Evolutionary conservation across 2,329 filamentous ascomycete genomes (phyloP).

Genomic region (Phialemoniopsis sp.): DNA sequence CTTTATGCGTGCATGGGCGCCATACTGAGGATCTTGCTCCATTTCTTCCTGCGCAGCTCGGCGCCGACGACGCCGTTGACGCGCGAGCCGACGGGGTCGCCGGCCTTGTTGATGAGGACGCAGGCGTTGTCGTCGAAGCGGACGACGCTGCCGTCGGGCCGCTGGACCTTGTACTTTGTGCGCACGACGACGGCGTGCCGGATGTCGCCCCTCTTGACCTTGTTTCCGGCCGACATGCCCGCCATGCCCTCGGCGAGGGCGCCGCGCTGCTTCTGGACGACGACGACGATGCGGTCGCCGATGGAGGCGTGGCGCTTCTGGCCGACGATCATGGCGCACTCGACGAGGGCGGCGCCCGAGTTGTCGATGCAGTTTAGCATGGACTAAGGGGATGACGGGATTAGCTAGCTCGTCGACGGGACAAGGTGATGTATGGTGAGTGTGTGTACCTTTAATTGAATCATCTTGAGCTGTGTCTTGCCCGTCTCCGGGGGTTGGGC

Average conservation of each 20-base stretch:
- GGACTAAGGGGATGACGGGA: slow-evolving; percentile 55
- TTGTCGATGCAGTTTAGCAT: slow-evolving; percentile 99
- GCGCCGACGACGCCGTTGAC: slow-evolving; percentile 88
- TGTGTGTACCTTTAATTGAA: slow-evolving; percentile 72
- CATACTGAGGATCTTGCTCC: slow-evolving; percentile 97
- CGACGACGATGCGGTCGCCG: slow-evolving; percentile 94
- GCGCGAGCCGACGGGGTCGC: slow-evolving; percentile 89
- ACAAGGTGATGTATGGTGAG: slow-evolving; percentile 9
- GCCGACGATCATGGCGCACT: slow-evolving; percentile 89
- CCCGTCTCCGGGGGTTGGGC: too few species aligned
- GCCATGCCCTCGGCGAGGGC: slow-evolving; percentile 68
- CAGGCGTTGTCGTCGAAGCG: slow-evolving; percentile 98
- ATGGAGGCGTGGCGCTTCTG: slow-evolving; percentile 87
- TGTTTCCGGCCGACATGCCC: slow-evolving; percentile 73
- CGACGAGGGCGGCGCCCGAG: slow-evolving; percentile 93
- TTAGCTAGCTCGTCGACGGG: slow-evolving; percentile 9
- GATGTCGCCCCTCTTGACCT: slow-evolving; percentile 94
- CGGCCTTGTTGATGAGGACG: slow-evolving; percentile 93
- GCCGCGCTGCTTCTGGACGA: slow-evolving; percentile 94
- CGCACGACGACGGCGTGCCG: slow-evolving; percentile 93
- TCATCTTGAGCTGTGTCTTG: slow-evolving; percentile 63
- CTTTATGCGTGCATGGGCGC: slow-evolving; percentile 64
- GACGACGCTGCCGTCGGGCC: slow-evolving; percentile 84
- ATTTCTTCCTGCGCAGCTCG: slow-evolving; percentile 87
- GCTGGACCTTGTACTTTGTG: slow-evolving; percentile 80